Evolutionary conservation across 1,284 basidiomycete genomes (phyloP).

Genomic region (Lignosus rhinocerotis): DNA sequence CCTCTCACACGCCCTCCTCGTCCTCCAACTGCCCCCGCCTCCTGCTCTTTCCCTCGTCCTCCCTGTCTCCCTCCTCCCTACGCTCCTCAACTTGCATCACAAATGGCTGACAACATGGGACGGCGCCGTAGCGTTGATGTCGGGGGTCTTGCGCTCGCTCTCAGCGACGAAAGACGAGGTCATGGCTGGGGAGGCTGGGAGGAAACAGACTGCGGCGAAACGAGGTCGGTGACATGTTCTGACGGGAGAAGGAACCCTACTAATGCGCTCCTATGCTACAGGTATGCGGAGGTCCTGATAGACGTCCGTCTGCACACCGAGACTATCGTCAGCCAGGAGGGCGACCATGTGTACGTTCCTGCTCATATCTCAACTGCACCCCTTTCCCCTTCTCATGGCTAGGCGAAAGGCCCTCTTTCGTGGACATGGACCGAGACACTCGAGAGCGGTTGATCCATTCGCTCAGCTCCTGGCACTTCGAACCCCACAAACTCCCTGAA

Average conservation of each 20-base stretch:
- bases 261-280: slow-evolving; percentile 22
- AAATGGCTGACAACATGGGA: slow-evolving; percentile 21
- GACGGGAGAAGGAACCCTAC: slow-evolving; percentile 1
- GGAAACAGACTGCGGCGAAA: slow-evolving; percentile 51
- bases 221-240: slow-evolving; percentile 48
- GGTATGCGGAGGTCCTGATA: slow-evolving; percentile 77
- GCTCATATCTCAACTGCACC: slow-evolving; percentile 31
- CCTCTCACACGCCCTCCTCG: slow-evolving; percentile 18
- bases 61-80: not conserved
- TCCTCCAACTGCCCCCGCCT: slow-evolving; percentile 10
- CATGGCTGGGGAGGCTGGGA: slow-evolving; percentile 76
- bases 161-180: slow-evolving; percentile 61
- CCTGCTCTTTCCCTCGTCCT: not conserved
- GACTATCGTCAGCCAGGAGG: slow-evolving; percentile 64
- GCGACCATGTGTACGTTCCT: slow-evolving; percentile 44
- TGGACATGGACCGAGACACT: slow-evolving; percentile 33
- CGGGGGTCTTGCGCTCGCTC: slow-evolving; percentile 79
- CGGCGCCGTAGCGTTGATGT: slow-evolving; percentile 81
- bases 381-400: slow-evolving; percentile 17
- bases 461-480: slow-evolving; percentile 83
- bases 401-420: slow-evolving; percentile 31
- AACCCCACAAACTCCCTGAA: slow-evolving; percentile 78
- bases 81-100: not conserved
- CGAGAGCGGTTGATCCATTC: slow-evolving; percentile 61
- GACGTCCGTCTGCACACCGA: slow-evolving; percentile 82